Evolutionary conservation across 176 grass and related monocot genomes (phyloP), one percentile per base, ranked within the genome.

Genomic region (Bolboschoenus planiculmis): DNA sequence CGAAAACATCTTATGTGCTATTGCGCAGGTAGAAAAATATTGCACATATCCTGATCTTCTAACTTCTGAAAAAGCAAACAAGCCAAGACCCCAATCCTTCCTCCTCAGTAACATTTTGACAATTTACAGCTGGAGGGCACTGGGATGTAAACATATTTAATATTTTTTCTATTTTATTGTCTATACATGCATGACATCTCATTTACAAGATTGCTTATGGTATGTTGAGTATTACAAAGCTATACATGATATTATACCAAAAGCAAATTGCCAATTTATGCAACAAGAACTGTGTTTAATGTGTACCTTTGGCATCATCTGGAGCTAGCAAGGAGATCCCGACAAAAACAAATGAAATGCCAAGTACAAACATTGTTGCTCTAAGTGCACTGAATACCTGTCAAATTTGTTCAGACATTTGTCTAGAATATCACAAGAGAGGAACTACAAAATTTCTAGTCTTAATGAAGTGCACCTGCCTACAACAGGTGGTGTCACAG

Each of bases 301-400:
- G 23, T 74, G 77, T 89, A 98, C 96, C 96, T 98, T 98, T 98
- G 35, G 73, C 84, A 55, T 98, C 96, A 79, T 95, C 89, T 10
- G 96, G 90, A 57, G 96, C 96, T 59, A 98, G 86, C 87, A 98
- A 90, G 67, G 91, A 98, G 55, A 98, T 98, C 56, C 96, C 96
- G 73, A 93, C 79, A 79, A 95, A 98, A 84, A 98, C 96, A 86
- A 87, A 93, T 66, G 89, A 72, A 87, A 98, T 93, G 79, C 96
- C 96, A 56, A 91, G 48, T 56, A 98, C 35, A 64, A 98, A 98
- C 92, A 98, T 98, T 39, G 87, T 84, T 95, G 94, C 90, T 90
- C 90, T 95, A 46, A 98, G 84, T 4, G 90, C 89, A 86, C 91
- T 84, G 82, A 98, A 95, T 82, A 93, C 90, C 95, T 97, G 79